Conservation (phyloP, 202 grass and related monocot species). For the Bolboschoenoplectus hybrid region DNA sequence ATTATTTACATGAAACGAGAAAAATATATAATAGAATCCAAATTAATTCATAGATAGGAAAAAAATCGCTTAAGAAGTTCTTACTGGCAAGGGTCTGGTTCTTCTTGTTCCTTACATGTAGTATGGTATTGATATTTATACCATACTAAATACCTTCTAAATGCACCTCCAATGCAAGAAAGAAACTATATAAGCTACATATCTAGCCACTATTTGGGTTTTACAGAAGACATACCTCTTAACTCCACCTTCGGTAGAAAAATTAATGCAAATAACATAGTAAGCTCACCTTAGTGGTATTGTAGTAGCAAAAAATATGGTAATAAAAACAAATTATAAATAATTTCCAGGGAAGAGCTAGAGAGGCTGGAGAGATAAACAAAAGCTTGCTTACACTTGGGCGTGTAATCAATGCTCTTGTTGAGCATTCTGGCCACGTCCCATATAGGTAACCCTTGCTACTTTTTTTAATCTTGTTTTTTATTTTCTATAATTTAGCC, state of each 20-base stretch:
- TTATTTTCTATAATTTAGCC: background rate
- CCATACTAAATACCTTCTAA: constrained; percentile 6
- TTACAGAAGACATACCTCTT: background rate
- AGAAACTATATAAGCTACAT: background rate
- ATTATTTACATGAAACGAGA: background rate
- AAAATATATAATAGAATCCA: constrained; percentile 1
- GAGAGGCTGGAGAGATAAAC: constrained; percentile 99
- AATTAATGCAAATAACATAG: background rate
- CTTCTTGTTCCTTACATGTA: background rate
- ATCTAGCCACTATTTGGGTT: constrained; percentile 2
- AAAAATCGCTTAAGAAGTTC: background rate
- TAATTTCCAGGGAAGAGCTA: constrained; percentile 86
- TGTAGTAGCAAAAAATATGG: background rate
- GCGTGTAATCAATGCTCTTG: constrained; percentile 97
- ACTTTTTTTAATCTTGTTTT: background rate
- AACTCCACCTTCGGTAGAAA: too few species aligned
- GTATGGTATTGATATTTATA: background rate
- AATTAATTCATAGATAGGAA: constrained; percentile 4
- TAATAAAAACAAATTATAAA: constrained; percentile 3
- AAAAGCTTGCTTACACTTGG: constrained; percentile 99
- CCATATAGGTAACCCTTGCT: constrained; percentile 73
- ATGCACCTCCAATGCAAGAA: background rate
- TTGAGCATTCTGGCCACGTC: constrained; percentile 96
- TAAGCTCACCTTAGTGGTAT: background rate
- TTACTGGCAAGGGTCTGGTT: background rate